Evolutionary conservation across 2,329 filamentous ascomycete genomes (phyloP).

Genomic region (Fulvia fulva): DNA sequence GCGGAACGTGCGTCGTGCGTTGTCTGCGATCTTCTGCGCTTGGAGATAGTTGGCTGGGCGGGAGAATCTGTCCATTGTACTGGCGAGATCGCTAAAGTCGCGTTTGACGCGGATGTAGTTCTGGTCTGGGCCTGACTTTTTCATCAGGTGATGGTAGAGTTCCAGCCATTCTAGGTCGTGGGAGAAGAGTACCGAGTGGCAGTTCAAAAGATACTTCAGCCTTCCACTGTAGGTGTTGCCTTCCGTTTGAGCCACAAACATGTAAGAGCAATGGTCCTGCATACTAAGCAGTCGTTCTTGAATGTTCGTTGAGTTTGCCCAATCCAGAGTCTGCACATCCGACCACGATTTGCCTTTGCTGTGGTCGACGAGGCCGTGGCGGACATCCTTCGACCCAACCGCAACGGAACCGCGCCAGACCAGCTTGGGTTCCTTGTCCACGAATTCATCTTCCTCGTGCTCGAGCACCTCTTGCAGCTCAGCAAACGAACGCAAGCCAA

Average conservation of each 20-base stretch:
- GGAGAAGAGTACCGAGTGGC: constrained; percentile 28
- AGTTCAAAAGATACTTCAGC: constrained; percentile 34
- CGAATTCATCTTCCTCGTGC: constrained; percentile 20
- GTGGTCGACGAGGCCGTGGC: constrained; percentile 30
- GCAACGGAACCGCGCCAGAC: constrained; percentile 31
- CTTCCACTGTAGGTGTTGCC: constrained; percentile 30
- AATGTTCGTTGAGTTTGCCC: constrained; percentile 20
- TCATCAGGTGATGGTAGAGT: constrained; percentile 29
- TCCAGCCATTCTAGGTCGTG: constrained; percentile 30
- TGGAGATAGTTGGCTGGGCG: constrained; percentile 21
- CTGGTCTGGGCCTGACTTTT: constrained; percentile 24
- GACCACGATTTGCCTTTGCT: constrained; percentile 34
- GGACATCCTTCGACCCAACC: constrained; percentile 27
- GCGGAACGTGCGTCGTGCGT: constrained; percentile 22
- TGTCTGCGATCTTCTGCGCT: constrained; percentile 26
- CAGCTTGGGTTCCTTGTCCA: constrained; percentile 25
- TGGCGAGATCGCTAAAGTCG: constrained; percentile 30
- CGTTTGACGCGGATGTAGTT: constrained; percentile 29
- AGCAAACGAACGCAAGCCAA: constrained; percentile 24
- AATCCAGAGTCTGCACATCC: constrained; percentile 33
- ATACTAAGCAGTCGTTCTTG: constrained; percentile 23
- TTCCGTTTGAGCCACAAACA: constrained; percentile 30
- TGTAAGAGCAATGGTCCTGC: constrained; percentile 28
- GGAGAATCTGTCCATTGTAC: constrained; percentile 19
- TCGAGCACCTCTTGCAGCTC: constrained; percentile 18